Conservation (phyloP, 2,329 filamentous ascomycete species). For the Mycogone perniciosa region DNA sequence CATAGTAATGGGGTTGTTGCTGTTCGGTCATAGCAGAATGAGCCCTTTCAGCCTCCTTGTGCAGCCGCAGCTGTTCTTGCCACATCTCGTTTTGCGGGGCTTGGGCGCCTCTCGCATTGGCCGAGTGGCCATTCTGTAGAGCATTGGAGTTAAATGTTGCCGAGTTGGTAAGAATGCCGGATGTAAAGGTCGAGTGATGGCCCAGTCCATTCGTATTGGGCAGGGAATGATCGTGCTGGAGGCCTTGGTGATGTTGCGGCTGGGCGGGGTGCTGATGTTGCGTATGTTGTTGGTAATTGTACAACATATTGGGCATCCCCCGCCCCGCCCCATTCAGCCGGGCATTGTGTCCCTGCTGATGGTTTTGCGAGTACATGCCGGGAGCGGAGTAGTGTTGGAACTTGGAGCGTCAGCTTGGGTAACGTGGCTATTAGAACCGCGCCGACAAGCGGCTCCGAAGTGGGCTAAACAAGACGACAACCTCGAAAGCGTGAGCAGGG, state of each 20-base stretch:
- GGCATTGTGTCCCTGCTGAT: constrained; percentile 66
- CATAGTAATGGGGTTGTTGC: constrained; percentile 64
- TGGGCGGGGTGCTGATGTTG: constrained; percentile 59
- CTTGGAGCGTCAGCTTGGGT: constrained; percentile 15
- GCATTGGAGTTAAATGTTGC: constrained; percentile 51
- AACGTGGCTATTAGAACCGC: constrained; percentile 15
- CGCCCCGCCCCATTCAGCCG: constrained; percentile 57
- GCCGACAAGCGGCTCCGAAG: constrained; percentile 26
- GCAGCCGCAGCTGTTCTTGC: constrained; percentile 78
- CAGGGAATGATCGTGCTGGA: constrained; percentile 53
- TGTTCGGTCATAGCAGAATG: constrained; percentile 65
- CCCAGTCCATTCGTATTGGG: constrained; percentile 49
- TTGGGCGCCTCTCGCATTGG: constrained; percentile 43
- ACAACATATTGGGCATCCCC: constrained; percentile 60
- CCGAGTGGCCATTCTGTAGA: constrained; percentile 52
- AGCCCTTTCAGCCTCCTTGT: constrained; percentile 68
- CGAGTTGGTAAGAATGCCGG: constrained; percentile 52
- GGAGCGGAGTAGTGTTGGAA: constrained; percentile 14
- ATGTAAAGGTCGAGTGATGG: constrained; percentile 32
- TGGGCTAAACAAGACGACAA: constrained; percentile 17
- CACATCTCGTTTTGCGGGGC: constrained; percentile 63
- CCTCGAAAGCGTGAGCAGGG: constrained; percentile 5
- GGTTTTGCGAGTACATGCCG: constrained; percentile 69
- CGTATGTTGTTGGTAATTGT: constrained; percentile 60
- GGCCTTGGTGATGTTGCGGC: constrained; percentile 55